These are phyloP conservation scores for Teratosphaeria zuluensis DNA, from an alignment of 2,329 filamentous ascomycete species.

Conservation along the genomic window DNA sequence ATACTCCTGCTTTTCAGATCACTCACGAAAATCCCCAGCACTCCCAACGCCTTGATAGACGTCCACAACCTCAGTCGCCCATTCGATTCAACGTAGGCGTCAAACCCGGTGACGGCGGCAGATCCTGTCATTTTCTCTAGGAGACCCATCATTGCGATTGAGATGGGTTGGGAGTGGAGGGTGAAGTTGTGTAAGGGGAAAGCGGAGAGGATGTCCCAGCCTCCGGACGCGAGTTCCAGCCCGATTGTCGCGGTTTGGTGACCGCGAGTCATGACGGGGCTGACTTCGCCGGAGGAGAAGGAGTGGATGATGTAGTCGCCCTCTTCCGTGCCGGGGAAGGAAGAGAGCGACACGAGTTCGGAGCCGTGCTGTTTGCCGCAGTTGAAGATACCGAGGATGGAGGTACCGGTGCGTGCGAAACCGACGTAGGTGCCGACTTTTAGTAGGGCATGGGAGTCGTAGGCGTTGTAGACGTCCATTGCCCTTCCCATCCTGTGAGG, in stretches of 20 bases:
- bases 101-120: slow-evolving; percentile 61
- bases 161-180: slow-evolving; percentile 11
- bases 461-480: slow-evolving; percentile 63
- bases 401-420: slow-evolving; percentile 55
- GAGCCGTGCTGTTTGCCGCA: slow-evolving; percentile 52
- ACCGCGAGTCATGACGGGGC: slow-evolving; percentile 35
- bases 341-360: slow-evolving; percentile 59
- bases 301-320: slow-evolving; percentile 62
- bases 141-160: slow-evolving; percentile 64
- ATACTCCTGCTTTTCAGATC: slow-evolving; percentile 46
- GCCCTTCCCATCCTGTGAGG: slow-evolving; percentile 66
- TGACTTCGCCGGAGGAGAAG: slow-evolving; percentile 58
- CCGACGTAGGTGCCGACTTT: slow-evolving; percentile 74
- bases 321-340: slow-evolving; percentile 62
- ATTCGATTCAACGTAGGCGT: slow-evolving; percentile 48
- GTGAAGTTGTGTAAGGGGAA: slow-evolving; percentile 55
- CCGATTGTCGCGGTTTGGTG: slow-evolving; percentile 43
- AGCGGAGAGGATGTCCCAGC: slow-evolving; percentile 74
- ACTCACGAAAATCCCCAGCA: slow-evolving; percentile 69
- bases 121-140: slow-evolving; percentile 83
- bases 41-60: slow-evolving; percentile 69
- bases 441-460: slow-evolving; percentile 61
- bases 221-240: slow-evolving; percentile 52
- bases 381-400: slow-evolving; percentile 80
- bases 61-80: slow-evolving; percentile 57